Conservation (phyloP, 345 rosid genomes). For the Brassica nigra region DNA sequence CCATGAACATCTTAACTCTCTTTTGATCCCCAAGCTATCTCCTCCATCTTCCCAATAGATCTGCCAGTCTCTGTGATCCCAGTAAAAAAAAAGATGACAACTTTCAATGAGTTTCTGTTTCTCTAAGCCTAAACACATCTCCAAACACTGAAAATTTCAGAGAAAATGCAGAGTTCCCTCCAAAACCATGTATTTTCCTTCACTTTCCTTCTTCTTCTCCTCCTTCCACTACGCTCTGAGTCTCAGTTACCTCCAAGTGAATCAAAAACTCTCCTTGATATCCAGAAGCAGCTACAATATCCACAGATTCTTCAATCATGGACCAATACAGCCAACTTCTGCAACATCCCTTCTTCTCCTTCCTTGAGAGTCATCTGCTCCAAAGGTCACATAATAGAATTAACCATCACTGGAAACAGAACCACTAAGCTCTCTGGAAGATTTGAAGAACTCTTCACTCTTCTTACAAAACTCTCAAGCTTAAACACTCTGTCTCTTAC, state of each 20-base stretch:
- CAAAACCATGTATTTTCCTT: conserved; percentile 25
- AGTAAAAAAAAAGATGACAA: neutral
- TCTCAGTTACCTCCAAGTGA: conserved; percentile 62
- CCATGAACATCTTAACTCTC: conserved; percentile 20
- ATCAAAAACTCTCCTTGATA: conserved; percentile 54
- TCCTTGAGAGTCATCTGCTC: conserved; percentile 64
- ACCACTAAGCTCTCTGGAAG: conserved; percentile 49
- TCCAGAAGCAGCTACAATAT: conserved; percentile 67
- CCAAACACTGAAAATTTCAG: neutral
- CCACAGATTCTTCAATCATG: conserved; percentile 72
- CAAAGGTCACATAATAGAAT: conserved; percentile 52
- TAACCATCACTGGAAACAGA: conserved; percentile 67
- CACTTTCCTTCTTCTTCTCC: conserved; percentile 29
- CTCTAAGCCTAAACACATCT: conserved; percentile 26
- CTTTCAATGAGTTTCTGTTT: conserved; percentile 13
- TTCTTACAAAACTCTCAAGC: conserved; percentile 61
- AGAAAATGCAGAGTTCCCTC: conserved; percentile 25
- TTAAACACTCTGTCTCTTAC: conserved; percentile 66
- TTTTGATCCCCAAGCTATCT: neutral
- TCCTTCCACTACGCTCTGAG: conserved; percentile 41
- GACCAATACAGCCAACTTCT: conserved; percentile 77
- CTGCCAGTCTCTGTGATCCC: conserved; percentile 25
- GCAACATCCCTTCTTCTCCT: conserved; percentile 61
- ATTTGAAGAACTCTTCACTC: conserved; percentile 68
- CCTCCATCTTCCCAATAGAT: conserved; percentile 12